These are phyloP conservation scores for Lanmaoa pseudosensibilis DNA, from an alignment of 768 basidiomycete genomes.

Conservation along the genomic window DNA sequence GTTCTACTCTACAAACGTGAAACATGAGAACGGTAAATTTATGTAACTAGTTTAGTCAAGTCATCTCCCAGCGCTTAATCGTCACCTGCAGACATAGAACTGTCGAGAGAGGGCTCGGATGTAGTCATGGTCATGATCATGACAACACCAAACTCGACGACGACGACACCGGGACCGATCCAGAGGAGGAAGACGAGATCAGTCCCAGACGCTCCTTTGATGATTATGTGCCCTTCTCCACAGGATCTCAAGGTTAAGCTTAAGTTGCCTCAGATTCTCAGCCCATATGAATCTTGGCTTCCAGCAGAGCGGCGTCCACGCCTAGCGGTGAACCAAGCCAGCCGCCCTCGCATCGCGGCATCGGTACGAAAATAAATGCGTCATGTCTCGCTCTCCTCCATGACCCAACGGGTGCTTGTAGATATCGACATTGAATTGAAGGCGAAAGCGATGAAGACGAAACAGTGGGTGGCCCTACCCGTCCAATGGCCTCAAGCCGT, in stretches of 20 bases:
- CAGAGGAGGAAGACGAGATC: constrained; percentile 34
- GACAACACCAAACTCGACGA: constrained; percentile 33
- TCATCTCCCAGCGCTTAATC: constrained; percentile 1
- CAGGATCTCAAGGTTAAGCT: constrained; percentile 60
- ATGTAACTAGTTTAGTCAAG: not conserved
- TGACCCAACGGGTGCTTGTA: not conserved
- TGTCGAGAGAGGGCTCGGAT: constrained; percentile 28
- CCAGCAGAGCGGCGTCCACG: constrained; percentile 28
- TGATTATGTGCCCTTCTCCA: not conserved
- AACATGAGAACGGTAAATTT: constrained; percentile 1
- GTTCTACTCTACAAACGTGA: no score
- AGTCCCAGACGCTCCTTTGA: not conserved
- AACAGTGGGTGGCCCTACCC: not conserved
- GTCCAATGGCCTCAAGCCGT: constrained; percentile 1
- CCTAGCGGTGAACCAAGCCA: constrained; percentile 26
- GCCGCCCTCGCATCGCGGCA: constrained; percentile 25
- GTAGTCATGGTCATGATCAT: constrained; percentile 42
- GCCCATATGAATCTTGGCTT: constrained; percentile 33
- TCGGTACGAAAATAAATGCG: constrained; percentile 9
- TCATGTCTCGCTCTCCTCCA: not conserved
- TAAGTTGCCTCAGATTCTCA: constrained; percentile 47
- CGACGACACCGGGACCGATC: constrained; percentile 36
- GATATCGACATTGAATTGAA: not conserved
- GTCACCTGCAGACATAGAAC: constrained; percentile 22
- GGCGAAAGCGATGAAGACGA: not conserved